phyloP scores from a whole-genome alignment of 2,329 filamentous ascomycete species.

The Pyrenochaeta sp. region DNA sequence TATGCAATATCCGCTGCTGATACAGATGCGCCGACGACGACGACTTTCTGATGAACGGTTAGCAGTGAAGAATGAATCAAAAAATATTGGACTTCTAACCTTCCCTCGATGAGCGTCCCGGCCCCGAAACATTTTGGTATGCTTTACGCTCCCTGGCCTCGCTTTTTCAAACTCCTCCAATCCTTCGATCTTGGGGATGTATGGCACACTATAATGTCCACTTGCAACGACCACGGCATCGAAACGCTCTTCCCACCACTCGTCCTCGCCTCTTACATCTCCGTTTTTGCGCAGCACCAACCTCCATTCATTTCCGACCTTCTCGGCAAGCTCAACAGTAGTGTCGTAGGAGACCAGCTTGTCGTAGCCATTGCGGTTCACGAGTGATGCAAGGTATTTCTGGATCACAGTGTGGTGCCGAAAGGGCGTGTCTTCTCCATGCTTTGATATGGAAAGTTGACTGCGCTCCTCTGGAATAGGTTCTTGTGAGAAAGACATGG shows the following conservation, averaged over 20 bases:
- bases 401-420: constrained; percentile 67
- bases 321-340: constrained; percentile 67
- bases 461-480: constrained; percentile 58
- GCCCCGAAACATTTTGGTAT: constrained; percentile 64
- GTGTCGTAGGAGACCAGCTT: constrained; percentile 65
- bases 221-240: constrained; percentile 69
- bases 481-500: constrained; percentile 70
- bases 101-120: constrained; percentile 57
- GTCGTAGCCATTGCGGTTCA: constrained; percentile 63
- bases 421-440: constrained; percentile 69
- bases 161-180: constrained; percentile 58
- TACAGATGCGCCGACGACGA: constrained; percentile 71
- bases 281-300: constrained; percentile 61
- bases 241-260: constrained; percentile 71
- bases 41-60: constrained; percentile 57
- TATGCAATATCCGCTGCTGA: constrained; percentile 70
- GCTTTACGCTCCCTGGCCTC: constrained; percentile 61
- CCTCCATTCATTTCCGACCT: constrained; percentile 55
- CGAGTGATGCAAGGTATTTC: constrained; percentile 62
- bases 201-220: constrained; percentile 69
- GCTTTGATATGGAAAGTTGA: constrained; percentile 53
- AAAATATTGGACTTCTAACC: constrained; percentile 35
- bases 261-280: constrained; percentile 52
- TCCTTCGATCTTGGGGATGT: constrained; percentile 60
- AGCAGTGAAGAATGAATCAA: neutral